Evolutionary conservation across 108 stramenopile genomes (phyloP), one percentile per base, ranked within the genome.

Genomic region (Epithemia pelagica): DNA sequence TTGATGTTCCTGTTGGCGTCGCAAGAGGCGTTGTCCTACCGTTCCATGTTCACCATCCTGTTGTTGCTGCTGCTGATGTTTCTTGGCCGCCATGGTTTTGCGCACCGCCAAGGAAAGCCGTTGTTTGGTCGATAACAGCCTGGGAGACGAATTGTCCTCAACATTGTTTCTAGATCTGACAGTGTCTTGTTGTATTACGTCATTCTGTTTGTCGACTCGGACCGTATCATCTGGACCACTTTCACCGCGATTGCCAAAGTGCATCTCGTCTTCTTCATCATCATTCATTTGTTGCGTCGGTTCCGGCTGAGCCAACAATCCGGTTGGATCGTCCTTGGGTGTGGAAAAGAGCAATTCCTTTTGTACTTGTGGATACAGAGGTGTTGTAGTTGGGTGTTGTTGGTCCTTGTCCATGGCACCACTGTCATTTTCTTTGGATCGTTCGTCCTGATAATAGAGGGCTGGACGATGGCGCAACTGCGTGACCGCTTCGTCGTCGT

Each of bases 1-100:
- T 26, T 25, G 59, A 26, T 59, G 59, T 59, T 59, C 25, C 29
- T 59, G 59, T 28, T 59, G 37, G 8, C 37, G 15, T 46, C 23
- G 31, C 52, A 21, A 37, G 21, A 20, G 37, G 5, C 3, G 62
- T 63, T 46, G 62, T 3, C 31, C 37, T 2, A 25, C 30, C 21
- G 30, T 3, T 2, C 2, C 15, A n/a, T 1, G 2, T 31, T n/a
- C 62, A 32, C 31, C 59, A 27, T 26, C 28, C 27, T 1, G 25
- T 28, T 59, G 10, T 10, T 46, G 5, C 15, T 15, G 10, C 15
- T 46, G 37, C 15, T 46, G 37, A 46, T 46, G 37, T 15, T 46
- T 46, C 37, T 46, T 46, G 37, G 37, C 37, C 37, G 37, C 37
- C 37, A 46, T 46, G 10, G 37, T 46, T 46, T 46, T 46, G 5